Evolutionary conservation across 805 yeast genomes (phyloP).

Genomic region (Naumovozyma baii): DNA sequence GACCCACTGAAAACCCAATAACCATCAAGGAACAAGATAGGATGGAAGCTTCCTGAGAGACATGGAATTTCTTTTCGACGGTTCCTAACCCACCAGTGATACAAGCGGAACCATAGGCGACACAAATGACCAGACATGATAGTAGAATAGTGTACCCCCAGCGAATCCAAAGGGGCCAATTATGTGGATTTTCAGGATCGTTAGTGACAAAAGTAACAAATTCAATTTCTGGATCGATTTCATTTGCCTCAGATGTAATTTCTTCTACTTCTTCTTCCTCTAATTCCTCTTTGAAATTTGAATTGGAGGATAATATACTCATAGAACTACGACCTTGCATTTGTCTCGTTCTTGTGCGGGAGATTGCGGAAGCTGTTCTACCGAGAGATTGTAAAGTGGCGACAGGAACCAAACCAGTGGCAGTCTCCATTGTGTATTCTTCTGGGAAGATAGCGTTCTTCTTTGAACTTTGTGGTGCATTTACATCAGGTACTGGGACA

Average conservation of each 20-base stretch:
- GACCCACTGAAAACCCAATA: conserved; percentile 79
- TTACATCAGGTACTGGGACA: conserved; percentile 46
- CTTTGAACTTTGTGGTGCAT: conserved; percentile 42
- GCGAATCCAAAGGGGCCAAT: conserved; percentile 53
- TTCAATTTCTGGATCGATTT: conserved; percentile 57
- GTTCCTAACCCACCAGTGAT: conserved; percentile 77
- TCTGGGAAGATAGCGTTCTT: conserved; percentile 79
- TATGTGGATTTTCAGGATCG: conserved; percentile 87
- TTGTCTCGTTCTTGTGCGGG: conserved; percentile 33
- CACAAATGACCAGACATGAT: conserved; percentile 70
- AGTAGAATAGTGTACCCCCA: conserved; percentile 63
- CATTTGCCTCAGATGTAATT: conserved; percentile 13
- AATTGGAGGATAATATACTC: conserved; percentile 3
- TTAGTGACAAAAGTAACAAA: conserved; percentile 71
- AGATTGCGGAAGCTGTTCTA: conserved; percentile 34
- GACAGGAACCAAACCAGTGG: conserved; percentile 80
- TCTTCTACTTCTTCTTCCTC: conserved; percentile 15
- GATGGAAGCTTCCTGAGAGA: conserved; percentile 68
- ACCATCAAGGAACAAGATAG: conserved; percentile 82
- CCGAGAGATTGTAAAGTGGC: conserved; percentile 61
- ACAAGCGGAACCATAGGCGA: conserved; percentile 89
- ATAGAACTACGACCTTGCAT: conserved; percentile 14
- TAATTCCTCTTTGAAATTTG: conserved; percentile 7
- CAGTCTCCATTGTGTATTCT: conserved; percentile 81
- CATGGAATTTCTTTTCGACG: conserved; percentile 55